A percentile compares a stretch with the other conserved stretches of the same genome.
These are phyloP conservation scores for Nemania abortiva DNA, from an alignment of 2,329 filamentous ascomycete genomes.

Conservation along the genomic window DNA sequence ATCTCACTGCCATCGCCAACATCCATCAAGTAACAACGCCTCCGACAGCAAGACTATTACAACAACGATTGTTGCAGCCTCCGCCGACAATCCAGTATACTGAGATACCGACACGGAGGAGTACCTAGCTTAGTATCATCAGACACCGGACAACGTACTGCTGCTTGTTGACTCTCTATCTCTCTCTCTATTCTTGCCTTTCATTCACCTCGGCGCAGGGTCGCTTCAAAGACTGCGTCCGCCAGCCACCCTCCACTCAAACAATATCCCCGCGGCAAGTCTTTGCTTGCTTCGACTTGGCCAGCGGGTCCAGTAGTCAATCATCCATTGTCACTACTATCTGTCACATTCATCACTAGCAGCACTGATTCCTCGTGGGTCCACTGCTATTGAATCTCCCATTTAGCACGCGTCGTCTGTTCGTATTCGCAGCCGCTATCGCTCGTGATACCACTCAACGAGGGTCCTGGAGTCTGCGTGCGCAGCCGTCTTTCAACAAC, in stretches of 20 bases:
- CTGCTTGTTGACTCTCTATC: slow-evolving; percentile 19
- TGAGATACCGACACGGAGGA: slow-evolving; percentile 5
- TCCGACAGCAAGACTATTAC: background rate
- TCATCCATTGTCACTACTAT: slow-evolving; percentile 15
- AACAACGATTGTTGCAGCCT: slow-evolving; percentile 1
- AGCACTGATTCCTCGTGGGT: slow-evolving; percentile 36
- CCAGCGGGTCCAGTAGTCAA: slow-evolving; percentile 43
- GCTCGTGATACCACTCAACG: slow-evolving; percentile 37
- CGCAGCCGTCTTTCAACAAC: slow-evolving; percentile 34
- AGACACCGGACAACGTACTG: background rate
- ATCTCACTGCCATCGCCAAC: too few relatives aligned
- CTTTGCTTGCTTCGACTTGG: slow-evolving; percentile 39
- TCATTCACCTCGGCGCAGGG: background rate
- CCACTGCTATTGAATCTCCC: slow-evolving; percentile 22
- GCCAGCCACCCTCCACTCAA: slow-evolving; percentile 3
- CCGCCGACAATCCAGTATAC: background rate
- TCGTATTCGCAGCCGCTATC: slow-evolving; percentile 28
- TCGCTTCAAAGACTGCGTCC: slow-evolving; percentile 8
- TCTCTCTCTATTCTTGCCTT: too few relatives aligned
- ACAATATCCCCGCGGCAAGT: slow-evolving; percentile 38
- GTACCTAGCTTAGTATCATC: slow-evolving; percentile 2
- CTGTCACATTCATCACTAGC: slow-evolving; percentile 11
- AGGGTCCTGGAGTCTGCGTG: slow-evolving; percentile 31
- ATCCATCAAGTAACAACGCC: background rate
- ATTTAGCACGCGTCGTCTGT: slow-evolving; percentile 26